Conservation (phyloP, 176 grass and related monocot genomes). For the Pontederia paniculata region DNA sequence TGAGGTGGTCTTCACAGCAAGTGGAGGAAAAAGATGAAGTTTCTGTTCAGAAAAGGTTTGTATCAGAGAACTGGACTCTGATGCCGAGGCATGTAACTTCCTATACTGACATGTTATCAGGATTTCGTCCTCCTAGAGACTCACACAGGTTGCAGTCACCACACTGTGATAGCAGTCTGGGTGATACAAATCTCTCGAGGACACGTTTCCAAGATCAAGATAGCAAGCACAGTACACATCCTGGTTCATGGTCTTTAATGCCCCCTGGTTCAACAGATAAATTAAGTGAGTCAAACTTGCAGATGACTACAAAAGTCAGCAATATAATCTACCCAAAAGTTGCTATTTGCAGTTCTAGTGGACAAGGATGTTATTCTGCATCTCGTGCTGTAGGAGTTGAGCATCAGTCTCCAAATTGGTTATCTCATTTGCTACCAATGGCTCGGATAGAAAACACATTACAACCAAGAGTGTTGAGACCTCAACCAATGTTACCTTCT, state of each 20-base stretch:
- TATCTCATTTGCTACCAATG: constrained; percentile 28
- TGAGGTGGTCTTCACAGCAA: constrained; percentile 18
- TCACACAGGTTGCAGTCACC: constrained; percentile 18
- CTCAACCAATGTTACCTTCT: constrained; percentile 35
- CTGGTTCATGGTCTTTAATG: constrained; percentile 45
- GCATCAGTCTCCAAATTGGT: constrained; percentile 37
- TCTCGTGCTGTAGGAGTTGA: constrained; percentile 24
- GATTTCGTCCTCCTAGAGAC: constrained; percentile 34
- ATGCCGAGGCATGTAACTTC: constrained; percentile 22
- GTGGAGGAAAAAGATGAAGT: constrained; percentile 25
- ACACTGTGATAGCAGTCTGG: constrained; percentile 31
- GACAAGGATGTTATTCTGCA: constrained; percentile 24
- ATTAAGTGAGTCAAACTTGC: constrained; percentile 28
- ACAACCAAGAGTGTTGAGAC: constrained; percentile 23
- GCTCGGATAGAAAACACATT: constrained; percentile 22
- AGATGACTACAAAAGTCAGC: constrained; percentile 7
- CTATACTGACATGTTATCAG: constrained; percentile 32
- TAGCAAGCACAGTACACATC: constrained; percentile 23
- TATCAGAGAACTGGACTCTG: constrained; percentile 38
- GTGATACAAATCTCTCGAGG: constrained; percentile 33
- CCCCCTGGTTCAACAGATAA: constrained; percentile 23
- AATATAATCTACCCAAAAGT: constrained; percentile 29
- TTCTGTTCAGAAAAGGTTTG: constrained; percentile 25
- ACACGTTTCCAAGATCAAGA: constrained; percentile 46
- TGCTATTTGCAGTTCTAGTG: constrained; percentile 26